A percentile compares a stretch with the other conserved stretches of the same genome.
Evolutionary conservation across 768 basidiomycete species (phyloP).

Genomic region (Psilocybe tampanensis): DNA sequence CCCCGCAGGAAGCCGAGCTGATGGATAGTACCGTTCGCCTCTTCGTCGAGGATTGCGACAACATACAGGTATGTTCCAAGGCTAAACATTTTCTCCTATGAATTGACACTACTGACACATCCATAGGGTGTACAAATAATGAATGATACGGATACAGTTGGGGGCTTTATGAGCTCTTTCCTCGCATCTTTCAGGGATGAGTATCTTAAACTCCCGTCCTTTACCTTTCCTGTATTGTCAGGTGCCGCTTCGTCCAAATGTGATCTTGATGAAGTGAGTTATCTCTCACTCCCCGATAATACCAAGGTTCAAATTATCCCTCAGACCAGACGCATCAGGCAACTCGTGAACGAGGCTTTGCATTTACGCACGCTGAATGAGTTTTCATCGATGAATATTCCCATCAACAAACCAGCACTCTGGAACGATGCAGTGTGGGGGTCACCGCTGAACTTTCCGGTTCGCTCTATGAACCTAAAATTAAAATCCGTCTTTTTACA

Average conservation of each 20-base stretch:
- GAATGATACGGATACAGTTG: slow-evolving; percentile 64
- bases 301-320: slow-evolving; percentile 11
- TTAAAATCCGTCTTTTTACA: slow-evolving; percentile 8
- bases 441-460: slow-evolving; percentile 14
- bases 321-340: slow-evolving; percentile 40
- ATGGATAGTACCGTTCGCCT: slow-evolving; percentile 71
- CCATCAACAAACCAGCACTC: slow-evolving; percentile 44
- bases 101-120: neutral
- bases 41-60: slow-evolving; percentile 76
- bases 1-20: slow-evolving; percentile 56
- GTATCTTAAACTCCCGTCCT: slow-evolving; percentile 58
- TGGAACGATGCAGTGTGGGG: slow-evolving; percentile 39
- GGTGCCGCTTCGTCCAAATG: slow-evolving; percentile 32
- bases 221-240: slow-evolving; percentile 63
- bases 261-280: slow-evolving; percentile 47
- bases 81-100: neutral
- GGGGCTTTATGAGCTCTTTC: slow-evolving; percentile 62
- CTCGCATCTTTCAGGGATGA: slow-evolving; percentile 69
- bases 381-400: slow-evolving; percentile 50
- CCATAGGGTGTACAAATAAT: slow-evolving; percentile 70
- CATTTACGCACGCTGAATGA: slow-evolving; percentile 54
- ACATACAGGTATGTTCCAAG: slow-evolving; percentile 55
- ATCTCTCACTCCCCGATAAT: slow-evolving; percentile 7
- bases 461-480: slow-evolving; percentile 9
- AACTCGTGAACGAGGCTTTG: slow-evolving; percentile 63